Conservation (phyloP, 2,329 filamentous ascomycete genomes). For the Colletotrichum sp. region DNA sequence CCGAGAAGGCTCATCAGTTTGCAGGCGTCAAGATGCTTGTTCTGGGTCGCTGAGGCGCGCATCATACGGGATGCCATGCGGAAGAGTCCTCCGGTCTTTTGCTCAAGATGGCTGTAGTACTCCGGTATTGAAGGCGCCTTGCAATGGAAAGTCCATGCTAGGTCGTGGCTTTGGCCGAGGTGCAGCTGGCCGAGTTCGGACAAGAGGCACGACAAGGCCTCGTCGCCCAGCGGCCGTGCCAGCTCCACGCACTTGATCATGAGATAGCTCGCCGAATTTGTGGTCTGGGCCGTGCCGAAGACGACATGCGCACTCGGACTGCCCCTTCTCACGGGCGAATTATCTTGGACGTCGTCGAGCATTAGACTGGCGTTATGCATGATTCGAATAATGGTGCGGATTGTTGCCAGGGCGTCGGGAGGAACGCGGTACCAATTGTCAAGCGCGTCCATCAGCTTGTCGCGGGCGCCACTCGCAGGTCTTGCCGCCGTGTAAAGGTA, state of each 20-base stretch:
- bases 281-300: slow-evolving; percentile 38
- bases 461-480: background rate
- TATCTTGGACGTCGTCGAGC: slow-evolving; percentile 43
- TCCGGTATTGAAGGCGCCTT: slow-evolving; percentile 25
- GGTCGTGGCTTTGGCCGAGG: slow-evolving; percentile 31
- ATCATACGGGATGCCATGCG: background rate
- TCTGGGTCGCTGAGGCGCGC: background rate
- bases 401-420: background rate
- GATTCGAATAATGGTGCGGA: background rate
- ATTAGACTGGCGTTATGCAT: slow-evolving; percentile 3
- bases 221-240: slow-evolving; percentile 19
- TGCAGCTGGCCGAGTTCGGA: slow-evolving; percentile 16
- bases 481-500: slow-evolving; percentile 1
- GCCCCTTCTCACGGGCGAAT: slow-evolving; percentile 34
- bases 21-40: background rate
- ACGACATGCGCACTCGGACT: slow-evolving; percentile 37
- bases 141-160: slow-evolving; percentile 27
- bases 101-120: slow-evolving; percentile 24
- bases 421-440: background rate
- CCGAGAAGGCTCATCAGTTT: background rate
- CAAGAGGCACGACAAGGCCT: slow-evolving; percentile 21
- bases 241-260: slow-evolving; percentile 24
- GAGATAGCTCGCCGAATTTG: slow-evolving; percentile 38
- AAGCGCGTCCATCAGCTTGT: slow-evolving; percentile 2
- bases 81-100: background rate